These are phyloP conservation scores for Zizania palustris DNA, from an alignment of 202 grass and related monocot genomes.

Conservation along the genomic window DNA sequence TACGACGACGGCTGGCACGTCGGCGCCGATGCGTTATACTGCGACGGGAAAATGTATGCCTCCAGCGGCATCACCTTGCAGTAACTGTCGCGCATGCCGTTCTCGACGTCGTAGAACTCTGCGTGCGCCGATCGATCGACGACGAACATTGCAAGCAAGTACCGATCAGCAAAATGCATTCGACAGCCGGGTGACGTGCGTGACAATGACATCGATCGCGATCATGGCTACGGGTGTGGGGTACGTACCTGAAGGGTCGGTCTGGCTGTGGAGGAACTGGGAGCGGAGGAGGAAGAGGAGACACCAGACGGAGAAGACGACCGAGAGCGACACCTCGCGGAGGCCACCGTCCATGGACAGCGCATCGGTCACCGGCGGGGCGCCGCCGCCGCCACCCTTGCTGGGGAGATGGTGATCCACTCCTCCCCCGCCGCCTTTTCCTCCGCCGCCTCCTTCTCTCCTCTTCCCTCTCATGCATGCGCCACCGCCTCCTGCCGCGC, in stretches of 20 bases:
- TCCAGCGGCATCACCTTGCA: constrained; percentile 70
- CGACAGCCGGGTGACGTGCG: not conserved
- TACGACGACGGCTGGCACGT: constrained; percentile 41
- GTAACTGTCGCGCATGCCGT: constrained; percentile 42
- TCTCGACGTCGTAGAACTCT: constrained; percentile 54
- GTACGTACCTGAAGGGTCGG: constrained; percentile 39
- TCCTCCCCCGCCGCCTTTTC: constrained; percentile 36
- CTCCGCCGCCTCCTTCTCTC: constrained; percentile 54
- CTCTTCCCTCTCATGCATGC: constrained; percentile 67
- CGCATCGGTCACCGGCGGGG: constrained; percentile 31
- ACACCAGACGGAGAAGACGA: constrained; percentile 71
- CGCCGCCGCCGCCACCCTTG: not conserved
- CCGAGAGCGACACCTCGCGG: constrained; percentile 71
- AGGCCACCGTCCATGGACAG: constrained; percentile 66
- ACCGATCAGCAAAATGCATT: not conserved
- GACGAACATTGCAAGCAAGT: not conserved
- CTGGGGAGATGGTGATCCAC: not conserved
- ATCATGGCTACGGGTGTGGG: too few relatives aligned
- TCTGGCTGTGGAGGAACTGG: constrained; percentile 54
- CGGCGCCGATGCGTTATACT: constrained; percentile 32
- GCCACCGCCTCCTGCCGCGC: not conserved
- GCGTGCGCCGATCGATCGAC: not conserved
- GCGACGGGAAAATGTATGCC: constrained; percentile 53
- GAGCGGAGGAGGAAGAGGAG: constrained; percentile 66
- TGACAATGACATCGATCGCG: too few relatives aligned